phyloP scores from a whole-genome alignment of 2,329 filamentous ascomycete genomes.

The Ophiostoma piceae region DNA sequence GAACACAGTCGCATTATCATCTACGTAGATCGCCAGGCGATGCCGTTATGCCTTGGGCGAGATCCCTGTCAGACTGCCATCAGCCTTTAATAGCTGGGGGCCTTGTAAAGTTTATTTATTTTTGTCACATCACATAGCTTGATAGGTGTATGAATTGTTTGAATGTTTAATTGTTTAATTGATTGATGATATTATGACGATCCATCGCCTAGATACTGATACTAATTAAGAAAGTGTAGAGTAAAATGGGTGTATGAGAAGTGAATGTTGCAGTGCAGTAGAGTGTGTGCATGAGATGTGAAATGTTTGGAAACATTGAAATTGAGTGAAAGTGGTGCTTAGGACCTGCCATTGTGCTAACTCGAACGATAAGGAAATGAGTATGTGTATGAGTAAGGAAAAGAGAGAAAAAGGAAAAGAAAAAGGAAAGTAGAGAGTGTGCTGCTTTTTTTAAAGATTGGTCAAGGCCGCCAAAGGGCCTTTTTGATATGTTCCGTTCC shows the following conservation, averaged over 20 bases:
- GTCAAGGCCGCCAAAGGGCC: neutral
- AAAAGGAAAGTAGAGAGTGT: slow-evolving; percentile 8
- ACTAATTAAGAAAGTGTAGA: neutral
- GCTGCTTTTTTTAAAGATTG: slow-evolving; percentile 13
- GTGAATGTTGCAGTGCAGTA: neutral
- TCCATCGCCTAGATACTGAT: slow-evolving; percentile 1
- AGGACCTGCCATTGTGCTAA: slow-evolving; percentile 14
- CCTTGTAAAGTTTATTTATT: neutral
- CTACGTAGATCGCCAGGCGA: neutral
- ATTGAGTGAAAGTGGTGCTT: slow-evolving; percentile 1
- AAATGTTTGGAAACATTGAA: neutral
- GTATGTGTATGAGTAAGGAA: slow-evolving; percentile 12
- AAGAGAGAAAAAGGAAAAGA: slow-evolving; percentile 5
- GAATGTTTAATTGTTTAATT: neutral
- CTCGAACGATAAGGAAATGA: slow-evolving; percentile 2
- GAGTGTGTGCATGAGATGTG: neutral
- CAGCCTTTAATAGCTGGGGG: neutral
- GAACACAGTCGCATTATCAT: neutral
- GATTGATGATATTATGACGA: neutral
- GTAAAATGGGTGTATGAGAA: neutral
- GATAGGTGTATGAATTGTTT: neutral
- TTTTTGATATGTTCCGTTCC: neutral
- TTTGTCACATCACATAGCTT: neutral
- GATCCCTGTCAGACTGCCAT: neutral
- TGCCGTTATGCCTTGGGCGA: neutral